A percentile compares a stretch with the other conserved stretches of the same genome.
Conservation (phyloP, 805 yeast species). For the Helenozyma baotianmanensis region DNA sequence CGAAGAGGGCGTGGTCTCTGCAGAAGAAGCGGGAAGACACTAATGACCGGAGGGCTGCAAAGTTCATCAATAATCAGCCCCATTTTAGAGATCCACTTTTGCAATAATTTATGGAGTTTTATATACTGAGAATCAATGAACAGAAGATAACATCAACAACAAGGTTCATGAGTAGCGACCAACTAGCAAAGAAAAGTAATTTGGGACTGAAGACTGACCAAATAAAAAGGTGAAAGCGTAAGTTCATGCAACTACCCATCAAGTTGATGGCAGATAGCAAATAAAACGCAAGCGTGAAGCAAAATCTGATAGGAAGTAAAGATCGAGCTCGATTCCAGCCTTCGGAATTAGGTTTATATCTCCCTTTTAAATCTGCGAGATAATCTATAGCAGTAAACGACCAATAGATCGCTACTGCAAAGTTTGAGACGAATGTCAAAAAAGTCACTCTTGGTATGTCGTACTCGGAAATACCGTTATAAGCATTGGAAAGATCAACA, state of each 20-base stretch:
- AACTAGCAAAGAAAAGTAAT: constrained; percentile 69
- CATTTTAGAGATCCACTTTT: constrained; percentile 50
- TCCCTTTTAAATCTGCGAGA: too few species aligned
- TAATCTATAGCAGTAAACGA: constrained; percentile 41
- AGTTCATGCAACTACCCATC: constrained; percentile 61
- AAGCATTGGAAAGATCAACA: constrained; percentile 84
- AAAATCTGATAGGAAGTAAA: constrained; percentile 17
- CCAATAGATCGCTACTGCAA: constrained; percentile 85
- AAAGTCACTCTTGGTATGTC: constrained; percentile 68
- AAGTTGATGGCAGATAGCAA: constrained; percentile 55
- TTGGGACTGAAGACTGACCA: constrained; percentile 99
- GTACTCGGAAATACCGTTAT: constrained; percentile 78
- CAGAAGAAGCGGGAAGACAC: constrained; percentile 47
- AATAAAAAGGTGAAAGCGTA: constrained; percentile 83
- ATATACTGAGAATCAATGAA: background rate
- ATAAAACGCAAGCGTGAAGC: constrained; percentile 50
- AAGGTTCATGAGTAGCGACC: constrained; percentile 55
- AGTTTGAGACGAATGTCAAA: constrained; percentile 77
- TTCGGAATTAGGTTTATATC: too few species aligned
- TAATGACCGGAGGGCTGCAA: constrained; percentile 57
- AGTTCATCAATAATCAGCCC: constrained; percentile 73
- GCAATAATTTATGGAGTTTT: constrained; percentile 16
- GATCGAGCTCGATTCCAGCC: too few species aligned
- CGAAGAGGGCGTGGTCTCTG: constrained; percentile 59
- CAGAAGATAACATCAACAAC: constrained; percentile 22